Conservation (phyloP, 257 asterid species). For the Penstemon eatonii region DNA sequence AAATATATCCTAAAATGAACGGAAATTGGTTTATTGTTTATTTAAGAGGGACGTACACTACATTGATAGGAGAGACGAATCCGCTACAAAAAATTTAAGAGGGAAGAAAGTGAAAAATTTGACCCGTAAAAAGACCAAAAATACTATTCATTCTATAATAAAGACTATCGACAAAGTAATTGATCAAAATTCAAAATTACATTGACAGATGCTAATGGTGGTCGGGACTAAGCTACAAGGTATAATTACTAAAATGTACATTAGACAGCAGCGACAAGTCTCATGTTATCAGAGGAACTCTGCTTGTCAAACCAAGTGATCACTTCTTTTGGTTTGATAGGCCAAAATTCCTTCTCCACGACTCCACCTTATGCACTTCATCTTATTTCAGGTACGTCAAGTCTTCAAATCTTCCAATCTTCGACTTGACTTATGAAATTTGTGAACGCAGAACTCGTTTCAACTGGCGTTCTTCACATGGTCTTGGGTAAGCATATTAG, state of each 20-base stretch:
- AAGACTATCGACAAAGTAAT: not conserved
- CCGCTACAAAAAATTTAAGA: too few species aligned
- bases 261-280: constrained; percentile 57
- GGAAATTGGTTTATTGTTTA: too few species aligned
- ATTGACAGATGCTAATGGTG: constrained; percentile 52
- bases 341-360: constrained; percentile 66
- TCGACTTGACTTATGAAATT: not conserved
- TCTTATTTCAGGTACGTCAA: constrained; percentile 63
- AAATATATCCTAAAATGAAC: too few species aligned
- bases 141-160: too few species aligned
- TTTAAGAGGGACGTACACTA: too few species aligned
- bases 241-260: constrained; percentile 70
- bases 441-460: constrained; percentile 65
- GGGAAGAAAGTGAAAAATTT: too few species aligned
- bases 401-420: not conserved
- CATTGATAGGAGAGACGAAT: too few species aligned
- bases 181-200: not conserved
- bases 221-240: constrained; percentile 77
- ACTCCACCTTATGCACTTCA: constrained; percentile 75
- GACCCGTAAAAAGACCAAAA: too few species aligned
- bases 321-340: constrained; percentile 67
- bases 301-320: constrained; percentile 66
- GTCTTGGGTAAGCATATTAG: constrained; percentile 57
- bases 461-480: constrained; percentile 74
- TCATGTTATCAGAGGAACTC: constrained; percentile 53